These are phyloP conservation scores for Fusarium miscanthi DNA, from an alignment of 2,329 filamentous ascomycete species.

Conservation along the genomic window DNA sequence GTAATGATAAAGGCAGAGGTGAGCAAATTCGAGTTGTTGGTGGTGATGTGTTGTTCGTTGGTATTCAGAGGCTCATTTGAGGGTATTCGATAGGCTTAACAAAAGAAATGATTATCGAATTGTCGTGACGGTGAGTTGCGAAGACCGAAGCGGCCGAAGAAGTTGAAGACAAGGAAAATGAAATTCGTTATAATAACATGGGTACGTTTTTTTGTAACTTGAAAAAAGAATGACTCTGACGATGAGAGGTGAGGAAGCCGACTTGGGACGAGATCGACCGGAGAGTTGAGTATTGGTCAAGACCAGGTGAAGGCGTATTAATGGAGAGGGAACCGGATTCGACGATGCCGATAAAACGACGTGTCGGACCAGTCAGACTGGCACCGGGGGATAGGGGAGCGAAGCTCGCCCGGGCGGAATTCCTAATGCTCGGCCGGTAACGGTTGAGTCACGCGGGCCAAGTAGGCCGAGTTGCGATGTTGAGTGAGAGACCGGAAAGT, in stretches of 20 bases:
- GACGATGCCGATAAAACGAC: conserved; percentile 46
- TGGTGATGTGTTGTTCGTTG: conserved; percentile 46
- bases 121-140: conserved; percentile 47
- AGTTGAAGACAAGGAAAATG: conserved; percentile 49
- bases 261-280: conserved; percentile 48
- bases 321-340: conserved; percentile 36
- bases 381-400: conserved; percentile 46
- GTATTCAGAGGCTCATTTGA: conserved; percentile 58
- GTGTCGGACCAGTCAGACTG: conserved; percentile 46
- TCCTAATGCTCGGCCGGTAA: conserved; percentile 39
- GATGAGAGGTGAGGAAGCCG: conserved; percentile 36
- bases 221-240: conserved; percentile 47
- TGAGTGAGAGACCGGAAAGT: conserved; percentile 16
- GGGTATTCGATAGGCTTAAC: conserved; percentile 49
- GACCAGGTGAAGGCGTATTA: conserved; percentile 14
- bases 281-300: conserved; percentile 10
- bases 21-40: conserved; percentile 39
- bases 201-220: conserved; percentile 48
- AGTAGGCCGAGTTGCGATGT: conserved; percentile 29
- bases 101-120: conserved; percentile 53
- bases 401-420: conserved; percentile 46
- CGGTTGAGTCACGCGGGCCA: conserved; percentile 41
- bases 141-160: conserved; percentile 48
- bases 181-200: conserved; percentile 60
- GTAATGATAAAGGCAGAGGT: conserved; percentile 41